A percentile compares a stretch with the other conserved stretches of the same genome.
Evolutionary conservation across 192 early-diverging fungal genomes (phyloP).

Genomic region (Coemansia sp.): DNA sequence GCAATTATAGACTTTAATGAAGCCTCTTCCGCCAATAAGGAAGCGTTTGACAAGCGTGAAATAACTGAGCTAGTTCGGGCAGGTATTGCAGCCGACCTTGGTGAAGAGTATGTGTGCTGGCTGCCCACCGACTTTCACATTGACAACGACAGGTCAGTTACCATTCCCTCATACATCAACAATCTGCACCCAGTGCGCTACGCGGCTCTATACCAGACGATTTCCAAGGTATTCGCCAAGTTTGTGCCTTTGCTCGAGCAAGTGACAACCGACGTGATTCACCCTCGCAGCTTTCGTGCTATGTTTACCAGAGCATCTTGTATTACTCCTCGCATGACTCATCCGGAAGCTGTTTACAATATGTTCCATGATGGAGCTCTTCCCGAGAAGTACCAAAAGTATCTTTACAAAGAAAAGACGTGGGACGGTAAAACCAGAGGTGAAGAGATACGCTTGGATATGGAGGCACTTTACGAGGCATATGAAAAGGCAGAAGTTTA

Average conservation of each 20-base stretch:
- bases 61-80: conserved; percentile 10
- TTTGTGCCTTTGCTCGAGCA: conserved; percentile 65
- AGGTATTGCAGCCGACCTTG: not conserved
- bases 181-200: conserved; percentile 58
- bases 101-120: conserved; percentile 38
- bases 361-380: not conserved
- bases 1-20: not conserved
- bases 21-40: not conserved
- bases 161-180: conserved; percentile 66
- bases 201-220: conserved; percentile 46
- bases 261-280: conserved; percentile 14
- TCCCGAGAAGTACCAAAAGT: not conserved
- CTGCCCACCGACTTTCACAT: conserved; percentile 63
- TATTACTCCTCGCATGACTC: not conserved
- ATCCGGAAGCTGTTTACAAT: not conserved
- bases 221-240: conserved; percentile 45
- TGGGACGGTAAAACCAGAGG: too few species aligned
- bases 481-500: not conserved
- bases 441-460: not conserved
- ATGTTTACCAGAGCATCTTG: not conserved
- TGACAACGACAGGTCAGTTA: conserved; percentile 31
- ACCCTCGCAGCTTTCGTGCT: not conserved
- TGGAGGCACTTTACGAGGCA: not conserved
- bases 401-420: not conserved
- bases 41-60: not conserved